Evolutionary conservation across 345 rosid species (phyloP).

Genomic region (Citrus inodora): DNA sequence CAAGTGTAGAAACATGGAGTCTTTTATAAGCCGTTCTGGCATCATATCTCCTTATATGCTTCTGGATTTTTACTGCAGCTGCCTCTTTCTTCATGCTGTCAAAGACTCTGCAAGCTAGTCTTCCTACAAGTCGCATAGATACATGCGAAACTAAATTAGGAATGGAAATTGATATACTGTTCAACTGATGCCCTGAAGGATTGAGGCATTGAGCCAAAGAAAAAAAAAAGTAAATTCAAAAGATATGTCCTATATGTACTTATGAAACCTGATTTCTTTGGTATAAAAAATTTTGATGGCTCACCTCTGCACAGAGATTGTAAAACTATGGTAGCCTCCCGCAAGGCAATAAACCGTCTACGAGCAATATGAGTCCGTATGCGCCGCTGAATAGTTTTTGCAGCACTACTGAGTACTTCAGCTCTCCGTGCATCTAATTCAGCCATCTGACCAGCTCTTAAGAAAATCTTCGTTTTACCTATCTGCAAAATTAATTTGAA

Average conservation of each 20-base stretch:
- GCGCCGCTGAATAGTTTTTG: constrained; percentile 76
- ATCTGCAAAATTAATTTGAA: constrained; percentile 47
- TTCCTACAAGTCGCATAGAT: constrained; percentile 39
- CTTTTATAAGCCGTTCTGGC: constrained; percentile 51
- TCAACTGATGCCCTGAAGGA: not conserved
- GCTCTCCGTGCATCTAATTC: constrained; percentile 89
- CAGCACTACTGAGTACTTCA: constrained; percentile 75
- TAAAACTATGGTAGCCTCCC: constrained; percentile 50
- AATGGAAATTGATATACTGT: not conserved
- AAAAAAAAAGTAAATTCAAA: not conserved
- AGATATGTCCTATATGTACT: not conserved
- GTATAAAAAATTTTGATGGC: constrained; percentile 1
- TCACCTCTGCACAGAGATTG: constrained; percentile 75
- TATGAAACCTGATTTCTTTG: not conserved
- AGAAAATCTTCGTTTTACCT: constrained; percentile 92
- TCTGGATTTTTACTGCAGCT: constrained; percentile 72
- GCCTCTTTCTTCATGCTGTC: constrained; percentile 48
- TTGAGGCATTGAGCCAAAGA: not conserved
- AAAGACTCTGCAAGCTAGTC: constrained; percentile 55
- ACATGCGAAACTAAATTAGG: constrained; percentile 1
- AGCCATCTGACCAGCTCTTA: constrained; percentile 99
- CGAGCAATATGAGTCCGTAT: constrained; percentile 67
- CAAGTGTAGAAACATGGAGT: constrained; percentile 46
- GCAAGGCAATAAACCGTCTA: constrained; percentile 66
- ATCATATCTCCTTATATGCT: constrained; percentile 44